These are phyloP conservation scores for Hanseniaspora pseudoguilliermondii DNA, from an alignment of 805 yeast genomes.

Conservation along the genomic window DNA sequence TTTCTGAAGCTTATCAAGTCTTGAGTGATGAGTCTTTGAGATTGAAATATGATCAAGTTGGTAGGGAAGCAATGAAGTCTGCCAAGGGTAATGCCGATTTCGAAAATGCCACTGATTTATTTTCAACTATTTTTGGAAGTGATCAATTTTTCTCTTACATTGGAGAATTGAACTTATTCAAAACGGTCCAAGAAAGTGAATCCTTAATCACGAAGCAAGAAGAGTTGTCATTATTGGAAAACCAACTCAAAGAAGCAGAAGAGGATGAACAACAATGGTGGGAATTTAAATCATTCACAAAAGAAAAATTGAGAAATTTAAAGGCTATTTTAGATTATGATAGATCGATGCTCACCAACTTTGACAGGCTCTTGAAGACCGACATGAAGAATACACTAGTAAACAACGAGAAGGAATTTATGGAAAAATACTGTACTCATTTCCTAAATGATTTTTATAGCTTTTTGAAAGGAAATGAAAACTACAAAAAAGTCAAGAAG, in stretches of 20 bases:
- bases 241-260: conserved; percentile 32
- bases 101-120: conserved; percentile 63
- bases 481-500: background rate
- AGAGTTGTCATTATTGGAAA: conserved; percentile 41
- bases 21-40: conserved; percentile 53
- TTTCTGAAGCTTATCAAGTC: conserved; percentile 65
- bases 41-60: conserved; percentile 58
- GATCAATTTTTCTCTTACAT: conserved; percentile 77
- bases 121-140: conserved; percentile 71
- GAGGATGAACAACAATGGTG: conserved; percentile 26
- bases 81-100: conserved; percentile 40
- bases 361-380: background rate
- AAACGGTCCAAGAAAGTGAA: conserved; percentile 41
- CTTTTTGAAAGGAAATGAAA: background rate
- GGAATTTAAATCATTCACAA: conserved; percentile 19
- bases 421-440: background rate
- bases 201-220: conserved; percentile 3
- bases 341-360: background rate
- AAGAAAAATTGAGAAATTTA: conserved; percentile 1
- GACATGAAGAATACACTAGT: background rate
- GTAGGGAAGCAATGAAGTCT: conserved; percentile 60
- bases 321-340: background rate
- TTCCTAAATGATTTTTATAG: background rate
- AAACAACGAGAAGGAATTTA: background rate
- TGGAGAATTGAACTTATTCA: conserved; percentile 73